phyloP scores from a whole-genome alignment of 228 moss, liverwort and hornwort species.

The Sphagnum fallax region DNA sequence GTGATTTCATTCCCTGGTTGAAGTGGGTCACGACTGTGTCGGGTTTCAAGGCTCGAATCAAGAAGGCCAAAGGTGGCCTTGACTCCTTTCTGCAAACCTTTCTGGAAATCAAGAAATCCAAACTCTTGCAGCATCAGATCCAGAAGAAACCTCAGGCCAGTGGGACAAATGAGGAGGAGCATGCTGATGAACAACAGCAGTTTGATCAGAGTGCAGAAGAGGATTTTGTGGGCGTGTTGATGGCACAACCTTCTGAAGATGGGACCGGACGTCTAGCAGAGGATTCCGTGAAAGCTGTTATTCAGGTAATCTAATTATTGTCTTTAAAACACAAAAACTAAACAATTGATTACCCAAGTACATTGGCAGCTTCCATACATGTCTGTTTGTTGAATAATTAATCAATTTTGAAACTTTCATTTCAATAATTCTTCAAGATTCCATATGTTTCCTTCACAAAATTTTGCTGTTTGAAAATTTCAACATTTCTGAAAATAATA shows the following conservation, averaged over 20 bases:
- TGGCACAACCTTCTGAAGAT: not conserved
- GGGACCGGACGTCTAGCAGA: not conserved
- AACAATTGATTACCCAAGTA: too few species aligned
- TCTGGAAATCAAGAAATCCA: not conserved
- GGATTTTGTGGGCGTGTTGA: not conserved
- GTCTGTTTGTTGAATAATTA: too few species aligned
- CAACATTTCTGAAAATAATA: too few species aligned
- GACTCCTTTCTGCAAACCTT: not conserved
- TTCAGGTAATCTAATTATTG: too few species aligned
- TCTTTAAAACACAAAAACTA: too few species aligned
- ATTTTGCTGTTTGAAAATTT: too few species aligned
- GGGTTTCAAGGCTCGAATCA: not conserved
- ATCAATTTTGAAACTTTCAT: too few species aligned
- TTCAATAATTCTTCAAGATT: too few species aligned
- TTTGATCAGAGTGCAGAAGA: too few species aligned
- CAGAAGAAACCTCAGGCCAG: not conserved
- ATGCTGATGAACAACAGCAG: not conserved
- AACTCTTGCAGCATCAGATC: not conserved
- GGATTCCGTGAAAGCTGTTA: not conserved
- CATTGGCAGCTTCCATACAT: too few species aligned
- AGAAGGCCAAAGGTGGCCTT: not conserved
- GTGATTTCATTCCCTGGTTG: not conserved
- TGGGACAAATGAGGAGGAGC: not conserved
- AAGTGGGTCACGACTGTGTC: not conserved
- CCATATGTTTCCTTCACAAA: too few species aligned